Conservation (phyloP, 495 filamentous ascomycete species). For the Xylaria nigripes region DNA sequence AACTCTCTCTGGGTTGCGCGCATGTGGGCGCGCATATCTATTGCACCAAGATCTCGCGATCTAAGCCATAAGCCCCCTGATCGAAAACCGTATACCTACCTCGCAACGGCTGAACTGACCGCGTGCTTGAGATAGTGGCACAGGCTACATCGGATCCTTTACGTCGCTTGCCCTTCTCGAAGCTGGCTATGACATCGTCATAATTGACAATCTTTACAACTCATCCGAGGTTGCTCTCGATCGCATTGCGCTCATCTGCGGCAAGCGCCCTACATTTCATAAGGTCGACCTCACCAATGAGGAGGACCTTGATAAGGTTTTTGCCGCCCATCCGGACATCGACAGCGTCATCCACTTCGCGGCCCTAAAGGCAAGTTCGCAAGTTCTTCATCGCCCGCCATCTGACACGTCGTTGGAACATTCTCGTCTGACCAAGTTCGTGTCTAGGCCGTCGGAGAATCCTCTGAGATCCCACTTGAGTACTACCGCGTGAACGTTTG, state of each 20-base stretch:
- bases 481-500: slow-evolving; percentile 97
- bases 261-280: slow-evolving; percentile 80
- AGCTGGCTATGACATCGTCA: slow-evolving; percentile 90
- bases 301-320: slow-evolving; percentile 74
- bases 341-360: slow-evolving; percentile 98
- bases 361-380: slow-evolving; percentile 71
- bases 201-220: slow-evolving; percentile 94
- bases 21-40: neutral
- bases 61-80: slow-evolving; percentile 9
- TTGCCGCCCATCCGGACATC: slow-evolving; percentile 81
- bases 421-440: neutral
- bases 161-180: slow-evolving; percentile 85
- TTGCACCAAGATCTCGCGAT: neutral
- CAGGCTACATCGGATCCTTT: slow-evolving; percentile 98
- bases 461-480: slow-evolving; percentile 87
- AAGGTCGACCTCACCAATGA: slow-evolving; percentile 83
- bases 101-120: slow-evolving; percentile 6
- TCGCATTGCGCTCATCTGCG: slow-evolving; percentile 86
- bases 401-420: slow-evolving; percentile 1
- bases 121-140: slow-evolving; percentile 55
- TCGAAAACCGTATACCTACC: neutral
- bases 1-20: neutral
- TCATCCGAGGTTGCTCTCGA: slow-evolving; percentile 81
- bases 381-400: neutral
- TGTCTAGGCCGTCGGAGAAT: slow-evolving; percentile 85